Evolutionary conservation across 768 basidiomycete genomes (phyloP).

Genomic region (Phylloporus sp.): DNA sequence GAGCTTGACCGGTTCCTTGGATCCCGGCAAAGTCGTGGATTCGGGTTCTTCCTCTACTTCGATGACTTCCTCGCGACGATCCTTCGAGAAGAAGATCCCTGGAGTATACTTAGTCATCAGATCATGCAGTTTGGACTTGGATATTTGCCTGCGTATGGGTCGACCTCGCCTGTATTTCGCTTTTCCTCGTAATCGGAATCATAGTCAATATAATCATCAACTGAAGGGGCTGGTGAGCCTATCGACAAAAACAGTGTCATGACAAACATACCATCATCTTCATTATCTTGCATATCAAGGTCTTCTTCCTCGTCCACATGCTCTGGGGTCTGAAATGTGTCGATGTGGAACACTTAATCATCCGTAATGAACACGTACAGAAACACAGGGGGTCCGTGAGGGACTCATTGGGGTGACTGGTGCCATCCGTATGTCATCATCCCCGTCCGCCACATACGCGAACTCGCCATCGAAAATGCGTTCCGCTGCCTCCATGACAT

Average conservation of each 20-base stretch:
- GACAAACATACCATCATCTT: conserved; percentile 44
- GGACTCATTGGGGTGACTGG: conserved; percentile 29
- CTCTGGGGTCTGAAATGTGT: conserved; percentile 52
- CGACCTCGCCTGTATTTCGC: conserved; percentile 54
- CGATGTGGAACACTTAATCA: neutral
- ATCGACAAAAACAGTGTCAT: neutral
- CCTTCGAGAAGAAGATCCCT: conserved; percentile 96
- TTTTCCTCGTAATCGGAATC: conserved; percentile 71
- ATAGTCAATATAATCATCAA: conserved; percentile 69
- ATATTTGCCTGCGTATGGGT: conserved; percentile 80
- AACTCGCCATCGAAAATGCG: conserved; percentile 82
- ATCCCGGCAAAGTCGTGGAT: conserved; percentile 38
- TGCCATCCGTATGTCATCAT: conserved; percentile 51
- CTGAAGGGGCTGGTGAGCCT: conserved; percentile 27
- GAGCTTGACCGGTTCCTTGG: conserved; percentile 50
- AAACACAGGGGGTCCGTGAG: conserved; percentile 23
- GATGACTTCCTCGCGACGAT: conserved; percentile 85
- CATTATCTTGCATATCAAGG: conserved; percentile 43
- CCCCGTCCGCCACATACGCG: conserved; percentile 55
- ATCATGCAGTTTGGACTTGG: neutral
- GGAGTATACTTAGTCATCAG: conserved; percentile 4
- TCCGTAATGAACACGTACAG: conserved; percentile 14
- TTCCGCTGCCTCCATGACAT: conserved; percentile 92
- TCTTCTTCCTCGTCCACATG: conserved; percentile 50
- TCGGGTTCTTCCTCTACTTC: conserved; percentile 85